Conservation (phyloP, 2,329 filamentous ascomycete genomes). For the Paracoccidioides lutzii region DNA sequence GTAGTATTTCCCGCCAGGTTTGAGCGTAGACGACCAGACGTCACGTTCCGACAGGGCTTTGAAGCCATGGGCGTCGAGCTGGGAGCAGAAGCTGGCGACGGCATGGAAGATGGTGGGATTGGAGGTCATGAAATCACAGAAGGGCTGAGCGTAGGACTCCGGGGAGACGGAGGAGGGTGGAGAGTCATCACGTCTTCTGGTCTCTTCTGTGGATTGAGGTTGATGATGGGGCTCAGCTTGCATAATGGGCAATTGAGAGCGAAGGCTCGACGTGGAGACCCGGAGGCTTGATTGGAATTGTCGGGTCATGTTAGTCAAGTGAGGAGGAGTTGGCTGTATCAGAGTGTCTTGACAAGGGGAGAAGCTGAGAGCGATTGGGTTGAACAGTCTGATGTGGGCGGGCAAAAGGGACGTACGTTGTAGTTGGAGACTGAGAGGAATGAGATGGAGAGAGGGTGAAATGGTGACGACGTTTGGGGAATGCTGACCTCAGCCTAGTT, state of each 20-base stretch:
- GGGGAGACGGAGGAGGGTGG: slow-evolving; percentile 17
- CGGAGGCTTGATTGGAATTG: not conserved
- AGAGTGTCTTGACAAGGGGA: not conserved
- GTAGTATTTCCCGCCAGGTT: slow-evolving; percentile 79
- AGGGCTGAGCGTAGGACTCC: slow-evolving; percentile 65
- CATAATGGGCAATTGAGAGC: not conserved
- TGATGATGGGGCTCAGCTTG: not conserved
- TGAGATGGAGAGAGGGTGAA: too few relatives aligned
- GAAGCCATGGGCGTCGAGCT: slow-evolving; percentile 62
- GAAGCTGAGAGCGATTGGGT: not conserved
- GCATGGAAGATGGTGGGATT: slow-evolving; percentile 93
- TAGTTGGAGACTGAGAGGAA: not conserved
- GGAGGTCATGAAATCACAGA: slow-evolving; percentile 71
- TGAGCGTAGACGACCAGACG: slow-evolving; percentile 58
- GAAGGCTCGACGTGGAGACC: not conserved
- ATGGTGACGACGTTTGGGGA: too few relatives aligned
- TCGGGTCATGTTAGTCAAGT: not conserved
- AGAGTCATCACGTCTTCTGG: not conserved
- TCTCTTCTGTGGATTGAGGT: not conserved
- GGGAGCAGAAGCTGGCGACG: slow-evolving; percentile 62
- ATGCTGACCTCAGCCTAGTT: too few relatives aligned
- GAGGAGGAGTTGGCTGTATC: not conserved
- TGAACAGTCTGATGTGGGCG: not conserved
- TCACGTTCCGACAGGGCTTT: slow-evolving; percentile 63
- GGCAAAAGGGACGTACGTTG: not conserved